These are phyloP conservation scores for Chlorella sp. DNA, from an alignment of 139 green algal species.

Conservation along the genomic window DNA sequence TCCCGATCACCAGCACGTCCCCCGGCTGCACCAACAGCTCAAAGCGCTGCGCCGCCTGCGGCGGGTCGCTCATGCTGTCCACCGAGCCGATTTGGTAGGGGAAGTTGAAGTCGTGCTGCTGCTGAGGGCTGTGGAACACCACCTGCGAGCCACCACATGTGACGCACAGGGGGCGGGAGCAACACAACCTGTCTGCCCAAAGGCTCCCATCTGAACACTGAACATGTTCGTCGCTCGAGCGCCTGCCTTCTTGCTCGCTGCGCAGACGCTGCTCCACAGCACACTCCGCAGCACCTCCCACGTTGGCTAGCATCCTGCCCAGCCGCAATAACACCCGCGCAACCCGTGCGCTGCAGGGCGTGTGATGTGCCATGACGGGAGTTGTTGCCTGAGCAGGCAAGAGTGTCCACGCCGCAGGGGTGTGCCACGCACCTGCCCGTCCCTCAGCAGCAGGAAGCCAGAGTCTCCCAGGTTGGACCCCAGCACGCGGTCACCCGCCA, in stretches of 20 bases:
- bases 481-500: constrained; percentile 58
- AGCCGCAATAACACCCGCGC: background rate
- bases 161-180: too few species aligned
- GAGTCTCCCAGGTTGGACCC: constrained; percentile 85
- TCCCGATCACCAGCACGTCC: constrained; percentile 87
- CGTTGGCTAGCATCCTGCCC: background rate
- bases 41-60: constrained; percentile 35
- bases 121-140: constrained; percentile 74
- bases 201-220: too few species aligned
- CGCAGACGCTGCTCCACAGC: too few species aligned
- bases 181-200: too few species aligned
- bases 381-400: too few species aligned
- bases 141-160: constrained; percentile 32
- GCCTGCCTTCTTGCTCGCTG: too few species aligned
- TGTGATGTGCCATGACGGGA: too few species aligned
- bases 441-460: constrained; percentile 56
- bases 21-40: constrained; percentile 42
- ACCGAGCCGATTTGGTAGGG: constrained; percentile 63
- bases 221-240: too few species aligned
- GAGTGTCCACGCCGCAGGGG: too few species aligned
- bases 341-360: too few species aligned
- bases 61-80: constrained; percentile 50
- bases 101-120: constrained; percentile 99
- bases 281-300: too few species aligned
- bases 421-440: constrained; percentile 5